These are phyloP conservation scores for Tagetes patula DNA, from an alignment of 129 eudicot species.

Conservation along the genomic window DNA sequence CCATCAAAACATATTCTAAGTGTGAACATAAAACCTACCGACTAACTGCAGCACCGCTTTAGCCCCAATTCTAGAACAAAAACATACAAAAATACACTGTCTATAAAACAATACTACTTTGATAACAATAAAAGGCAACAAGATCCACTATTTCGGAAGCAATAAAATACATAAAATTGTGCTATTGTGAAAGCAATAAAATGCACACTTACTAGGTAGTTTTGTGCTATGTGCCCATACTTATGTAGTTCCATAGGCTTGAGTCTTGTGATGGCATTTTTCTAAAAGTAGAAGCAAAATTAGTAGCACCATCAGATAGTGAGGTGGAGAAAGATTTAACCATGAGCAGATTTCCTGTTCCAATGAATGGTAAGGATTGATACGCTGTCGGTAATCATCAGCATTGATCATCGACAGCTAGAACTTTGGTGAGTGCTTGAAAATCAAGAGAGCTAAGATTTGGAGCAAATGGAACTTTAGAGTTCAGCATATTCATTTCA, in stretches of 20 bases:
- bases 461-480: conserved; percentile 67
- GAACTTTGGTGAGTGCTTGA: conserved; percentile 54
- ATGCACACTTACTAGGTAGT: too few relatives aligned
- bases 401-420: conserved; percentile 41
- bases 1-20: too few relatives aligned
- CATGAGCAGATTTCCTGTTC: conserved; percentile 56
- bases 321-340: conserved; percentile 54
- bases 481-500: conserved; percentile 17
- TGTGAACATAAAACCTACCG: too few relatives aligned
- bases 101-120: too few relatives aligned
- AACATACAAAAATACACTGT: too few relatives aligned
- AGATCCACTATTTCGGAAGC: too few relatives aligned
- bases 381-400: conserved; percentile 50
- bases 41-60: too few relatives aligned
- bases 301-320: conserved; percentile 64
- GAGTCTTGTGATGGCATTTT: conserved; percentile 80
- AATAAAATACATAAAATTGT: too few relatives aligned
- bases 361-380: conserved; percentile 49
- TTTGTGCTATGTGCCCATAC: too few relatives aligned
- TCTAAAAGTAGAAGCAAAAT: conserved; percentile 90
- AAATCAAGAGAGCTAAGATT: conserved; percentile 64
- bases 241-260: conserved; percentile 62
- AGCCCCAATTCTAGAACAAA: too few relatives aligned
- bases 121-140: too few relatives aligned
- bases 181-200: too few relatives aligned